A percentile compares a stretch with the other conserved stretches of the same genome.
These are phyloP conservation scores for Nephelium lappaceum DNA, from an alignment of 345 rosid genomes.

Conservation along the genomic window DNA sequence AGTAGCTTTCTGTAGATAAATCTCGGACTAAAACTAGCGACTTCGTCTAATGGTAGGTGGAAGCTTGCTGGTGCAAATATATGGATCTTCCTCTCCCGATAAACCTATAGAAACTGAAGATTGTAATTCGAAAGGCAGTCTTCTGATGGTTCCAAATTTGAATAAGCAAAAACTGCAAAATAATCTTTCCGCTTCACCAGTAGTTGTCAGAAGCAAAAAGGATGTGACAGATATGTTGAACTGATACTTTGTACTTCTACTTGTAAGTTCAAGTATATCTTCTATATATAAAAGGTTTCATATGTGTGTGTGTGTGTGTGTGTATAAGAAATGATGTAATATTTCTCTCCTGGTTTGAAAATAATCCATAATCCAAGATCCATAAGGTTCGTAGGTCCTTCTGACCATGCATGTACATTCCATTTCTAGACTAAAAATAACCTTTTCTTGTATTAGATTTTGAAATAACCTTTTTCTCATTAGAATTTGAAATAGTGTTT, in stretches of 20 bases:
- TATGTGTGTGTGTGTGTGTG: too few relatives aligned
- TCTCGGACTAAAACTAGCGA: not conserved
- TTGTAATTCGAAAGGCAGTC: not conserved
- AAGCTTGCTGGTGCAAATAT: slow-evolving; percentile 34
- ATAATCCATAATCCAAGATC: not conserved
- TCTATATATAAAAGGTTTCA: not conserved
- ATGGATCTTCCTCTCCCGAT: slow-evolving; percentile 8
- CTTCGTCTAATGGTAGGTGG: slow-evolving; percentile 21
- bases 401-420: not conserved
- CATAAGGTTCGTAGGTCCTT: not conserved
- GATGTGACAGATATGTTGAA: slow-evolving; percentile 21
- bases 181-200: slow-evolving; percentile 25
- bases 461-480: too few relatives aligned
- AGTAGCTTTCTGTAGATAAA: not conserved
- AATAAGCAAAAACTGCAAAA: slow-evolving; percentile 25
- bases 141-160: not conserved
- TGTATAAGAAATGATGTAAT: not conserved
- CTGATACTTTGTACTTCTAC: not conserved
- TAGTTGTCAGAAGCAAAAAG: slow-evolving; percentile 25
- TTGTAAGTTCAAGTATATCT: not conserved
- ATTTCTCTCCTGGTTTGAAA: not conserved
- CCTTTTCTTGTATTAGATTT: too few relatives aligned
- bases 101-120: slow-evolving; percentile 16
- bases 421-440: not conserved
- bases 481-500: too few relatives aligned